These are phyloP conservation scores for Schizochytrium sp. DNA, from an alignment of 108 stramenopile genomes.

Conservation along the genomic window DNA sequence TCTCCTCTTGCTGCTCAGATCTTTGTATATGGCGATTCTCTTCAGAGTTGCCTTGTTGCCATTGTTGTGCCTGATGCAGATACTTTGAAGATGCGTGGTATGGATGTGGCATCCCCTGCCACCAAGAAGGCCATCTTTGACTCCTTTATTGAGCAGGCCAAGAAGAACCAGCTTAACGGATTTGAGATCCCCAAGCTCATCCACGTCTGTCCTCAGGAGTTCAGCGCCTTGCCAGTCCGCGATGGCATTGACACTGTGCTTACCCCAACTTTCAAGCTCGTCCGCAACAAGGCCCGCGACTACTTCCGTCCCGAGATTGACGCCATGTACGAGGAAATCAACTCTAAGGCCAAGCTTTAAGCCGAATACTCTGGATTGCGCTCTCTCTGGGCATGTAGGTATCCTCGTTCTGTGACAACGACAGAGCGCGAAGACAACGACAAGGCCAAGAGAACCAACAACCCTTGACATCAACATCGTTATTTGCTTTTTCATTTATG, in stretches of 20 bases:
- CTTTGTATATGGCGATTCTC: constrained; percentile 94
- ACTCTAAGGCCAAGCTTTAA: constrained; percentile 39
- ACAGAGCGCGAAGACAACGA: no score
- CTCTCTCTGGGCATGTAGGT: no score
- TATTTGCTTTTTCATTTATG: no score
- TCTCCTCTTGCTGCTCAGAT: constrained; percentile 87
- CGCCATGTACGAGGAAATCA: constrained; percentile 78
- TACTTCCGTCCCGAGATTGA: constrained; percentile 84
- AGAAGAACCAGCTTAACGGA: constrained; percentile 43
- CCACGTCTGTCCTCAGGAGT: constrained; percentile 74
- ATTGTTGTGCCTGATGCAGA: constrained; percentile 94
- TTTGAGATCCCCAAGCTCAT: constrained; percentile 85
- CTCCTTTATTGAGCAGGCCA: not conserved
- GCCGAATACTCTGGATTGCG: no score
- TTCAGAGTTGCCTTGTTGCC: constrained; percentile 88
- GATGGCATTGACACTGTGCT: constrained; percentile 84
- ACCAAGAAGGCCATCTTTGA: not conserved
- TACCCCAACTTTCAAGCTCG: constrained; percentile 97
- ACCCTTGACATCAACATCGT: no score
- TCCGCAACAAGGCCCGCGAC: constrained; percentile 86
- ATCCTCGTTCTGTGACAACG: no score
- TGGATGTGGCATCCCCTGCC: constrained; percentile 62
- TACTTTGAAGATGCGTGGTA: constrained; percentile 71
- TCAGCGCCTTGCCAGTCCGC: constrained; percentile 29
- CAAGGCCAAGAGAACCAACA: no score